Evolutionary conservation across 2,329 filamentous ascomycete species (phyloP), one percentile per base, ranked within the genome.

Genomic region (Shiraia bambusicola): DNA sequence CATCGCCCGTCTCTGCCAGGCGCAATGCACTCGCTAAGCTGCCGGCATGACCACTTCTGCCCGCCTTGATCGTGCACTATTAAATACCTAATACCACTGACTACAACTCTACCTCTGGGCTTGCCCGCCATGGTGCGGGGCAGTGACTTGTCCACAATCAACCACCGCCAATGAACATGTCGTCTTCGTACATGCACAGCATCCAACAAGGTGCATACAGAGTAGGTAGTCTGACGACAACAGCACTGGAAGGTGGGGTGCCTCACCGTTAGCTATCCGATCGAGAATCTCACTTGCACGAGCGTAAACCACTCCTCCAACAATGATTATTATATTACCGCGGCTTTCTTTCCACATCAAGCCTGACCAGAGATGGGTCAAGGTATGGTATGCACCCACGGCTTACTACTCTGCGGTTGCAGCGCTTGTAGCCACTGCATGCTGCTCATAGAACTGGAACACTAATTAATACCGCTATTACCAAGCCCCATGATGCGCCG

Each of bases 311-410:
- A 24, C 22, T 47, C 43, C 30, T 40, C 30, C 36, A 34, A 37
- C 26, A 34, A 17, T 28, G 28, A 36, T n/a, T n/a, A n/a, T n/a
- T n/a, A n/a, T n/a, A n/a, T n/a, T 22, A 22, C 19, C 19, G 19
- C 62, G 61, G 61, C 49, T 45, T 53, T 65, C 35, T 40, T 66
- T 47, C 61, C 61, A 47, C 32, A 63, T 52, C 34, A 44, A 56
- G 57, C 37, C 38, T 38, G 42, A 48, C 26, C 29, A 34, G 26
- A 39, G 25, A 42, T 24, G 27, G 33, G 26, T n/a, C n/a, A n/a
- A n/a, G n/a, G n/a, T n/a, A n/a, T n/a, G 37, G 36, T 37, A 49
- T 38, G 45, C 50, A 46, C 47, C 42, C 37, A 45, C 45, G 19
- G 13, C n/a, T n/a, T n/a, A n/a, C n/a, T 25, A 27, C 46, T 31